A percentile compares a stretch with the other conserved stretches of the same genome.
These are phyloP conservation scores for Suillus plorans DNA, from an alignment of 768 basidiomycete genomes.

Conservation along the genomic window DNA sequence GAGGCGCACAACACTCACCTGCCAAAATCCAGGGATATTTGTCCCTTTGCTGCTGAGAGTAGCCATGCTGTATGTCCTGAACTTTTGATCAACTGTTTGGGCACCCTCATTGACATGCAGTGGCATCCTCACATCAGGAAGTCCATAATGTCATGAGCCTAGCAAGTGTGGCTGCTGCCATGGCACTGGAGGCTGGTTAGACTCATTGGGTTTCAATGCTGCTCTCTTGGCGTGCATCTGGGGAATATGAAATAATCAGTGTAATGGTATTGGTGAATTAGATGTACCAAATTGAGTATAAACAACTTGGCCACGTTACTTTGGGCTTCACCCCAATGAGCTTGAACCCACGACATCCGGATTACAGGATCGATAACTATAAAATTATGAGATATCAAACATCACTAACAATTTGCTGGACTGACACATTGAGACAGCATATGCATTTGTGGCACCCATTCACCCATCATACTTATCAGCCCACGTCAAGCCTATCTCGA, in stretches of 20 bases:
- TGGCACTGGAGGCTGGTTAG: background rate
- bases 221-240: background rate
- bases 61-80: background rate
- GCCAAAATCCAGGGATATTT: background rate
- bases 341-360: background rate
- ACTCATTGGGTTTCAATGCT: background rate
- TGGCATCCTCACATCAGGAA: background rate
- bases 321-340: background rate
- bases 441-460: background rate
- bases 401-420: background rate
- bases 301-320: too few species aligned
- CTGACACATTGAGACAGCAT: background rate
- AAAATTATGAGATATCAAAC: background rate
- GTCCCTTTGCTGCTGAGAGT: background rate
- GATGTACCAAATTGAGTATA: too few species aligned
- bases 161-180: background rate
- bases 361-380: background rate
- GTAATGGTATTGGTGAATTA: too few species aligned
- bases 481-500: too few species aligned
- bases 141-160: background rate
- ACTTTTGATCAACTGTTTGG: background rate
- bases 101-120: accelerated
- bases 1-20: too few species aligned
- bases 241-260: too few species aligned
- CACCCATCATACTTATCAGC: background rate